phyloP scores from a whole-genome alignment of 2,329 filamentous ascomycete genomes.

The Capronia americana region DNA sequence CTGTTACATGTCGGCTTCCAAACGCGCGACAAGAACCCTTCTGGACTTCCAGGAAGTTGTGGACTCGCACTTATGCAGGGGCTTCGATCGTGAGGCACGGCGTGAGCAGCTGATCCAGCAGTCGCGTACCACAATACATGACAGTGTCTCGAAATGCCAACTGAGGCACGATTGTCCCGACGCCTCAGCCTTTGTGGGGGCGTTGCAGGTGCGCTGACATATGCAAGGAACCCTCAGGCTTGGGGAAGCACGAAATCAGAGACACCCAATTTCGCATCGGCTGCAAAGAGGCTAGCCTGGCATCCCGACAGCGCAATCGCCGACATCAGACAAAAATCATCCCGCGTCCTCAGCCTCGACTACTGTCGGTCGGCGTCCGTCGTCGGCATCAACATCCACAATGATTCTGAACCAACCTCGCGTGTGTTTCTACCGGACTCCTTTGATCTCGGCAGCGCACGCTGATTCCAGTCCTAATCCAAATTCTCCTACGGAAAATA shows the following conservation, averaged over 20 bases:
- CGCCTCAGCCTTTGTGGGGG: not conserved
- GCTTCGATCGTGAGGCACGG: slow-evolving; percentile 4
- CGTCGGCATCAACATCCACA: not conserved
- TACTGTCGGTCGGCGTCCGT: slow-evolving; percentile 8
- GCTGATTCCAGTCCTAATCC: slow-evolving; percentile 1
- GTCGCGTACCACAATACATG: too few relatives aligned
- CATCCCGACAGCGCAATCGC: slow-evolving; percentile 1
- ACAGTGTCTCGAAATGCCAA: slow-evolving; percentile 4
- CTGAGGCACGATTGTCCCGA: too few relatives aligned
- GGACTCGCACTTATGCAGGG: slow-evolving; percentile 18
- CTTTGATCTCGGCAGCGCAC: slow-evolving; percentile 22
- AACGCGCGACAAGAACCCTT: slow-evolving; percentile 27
- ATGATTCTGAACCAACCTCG: slow-evolving; percentile 20
- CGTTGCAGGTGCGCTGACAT: slow-evolving; percentile 18
- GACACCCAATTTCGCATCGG: slow-evolving; percentile 31
- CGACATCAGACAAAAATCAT: not conserved
- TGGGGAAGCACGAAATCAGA: slow-evolving; percentile 33
- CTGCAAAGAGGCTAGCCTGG: slow-evolving; percentile 3
- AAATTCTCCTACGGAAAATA: not conserved
- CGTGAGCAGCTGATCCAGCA: slow-evolving; percentile 7
- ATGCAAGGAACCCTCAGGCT: slow-evolving; percentile 16
- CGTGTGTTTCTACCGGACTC: slow-evolving; percentile 7
- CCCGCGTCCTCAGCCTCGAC: not conserved
- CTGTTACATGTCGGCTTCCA: slow-evolving; percentile 16
- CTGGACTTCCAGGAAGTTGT: not conserved